Percentiles rank a stretch among this genome's conserved stretches.
These are phyloP conservation scores for Bruguiera gymnorhiza DNA, from an alignment of 345 rosid species.

Conservation along the genomic window DNA sequence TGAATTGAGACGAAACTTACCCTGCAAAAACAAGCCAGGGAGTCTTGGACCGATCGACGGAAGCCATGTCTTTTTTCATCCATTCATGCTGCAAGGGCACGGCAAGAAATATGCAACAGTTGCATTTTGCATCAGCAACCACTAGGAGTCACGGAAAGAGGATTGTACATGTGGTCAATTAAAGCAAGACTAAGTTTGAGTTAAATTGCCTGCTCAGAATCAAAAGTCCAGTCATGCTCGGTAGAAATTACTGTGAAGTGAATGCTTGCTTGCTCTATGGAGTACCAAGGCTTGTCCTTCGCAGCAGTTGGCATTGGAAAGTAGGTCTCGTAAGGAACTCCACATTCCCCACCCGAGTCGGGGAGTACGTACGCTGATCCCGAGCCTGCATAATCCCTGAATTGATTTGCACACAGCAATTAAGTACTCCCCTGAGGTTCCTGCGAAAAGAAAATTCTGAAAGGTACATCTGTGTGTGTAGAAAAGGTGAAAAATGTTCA, in stretches of 20 bases:
- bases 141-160: not conserved
- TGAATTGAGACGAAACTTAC: conserved; percentile 21
- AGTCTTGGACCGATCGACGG: conserved; percentile 50
- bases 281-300: conserved; percentile 72
- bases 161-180: not conserved
- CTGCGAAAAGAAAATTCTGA: no score
- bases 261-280: conserved; percentile 52
- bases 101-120: not conserved
- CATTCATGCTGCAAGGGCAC: conserved; percentile 39
- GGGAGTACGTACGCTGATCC: conserved; percentile 40
- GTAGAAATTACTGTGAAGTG: conserved; percentile 66
- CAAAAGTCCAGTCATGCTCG: conserved; percentile 44
- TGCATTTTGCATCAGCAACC: not conserved
- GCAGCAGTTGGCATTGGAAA: conserved; percentile 64
- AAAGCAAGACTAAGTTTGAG: no score
- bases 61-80: conserved; percentile 56
- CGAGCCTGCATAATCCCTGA: conserved; percentile 47
- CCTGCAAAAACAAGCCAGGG: conserved; percentile 66
- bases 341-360: conserved; percentile 78
- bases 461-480: not conserved
- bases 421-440: not conserved
- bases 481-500: not conserved
- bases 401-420: not conserved
- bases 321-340: conserved; percentile 62
- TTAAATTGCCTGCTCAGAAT: conserved; percentile 52